These are phyloP conservation scores for Cochlearia excelsa DNA, from an alignment of 345 rosid species.

Conservation along the genomic window DNA sequence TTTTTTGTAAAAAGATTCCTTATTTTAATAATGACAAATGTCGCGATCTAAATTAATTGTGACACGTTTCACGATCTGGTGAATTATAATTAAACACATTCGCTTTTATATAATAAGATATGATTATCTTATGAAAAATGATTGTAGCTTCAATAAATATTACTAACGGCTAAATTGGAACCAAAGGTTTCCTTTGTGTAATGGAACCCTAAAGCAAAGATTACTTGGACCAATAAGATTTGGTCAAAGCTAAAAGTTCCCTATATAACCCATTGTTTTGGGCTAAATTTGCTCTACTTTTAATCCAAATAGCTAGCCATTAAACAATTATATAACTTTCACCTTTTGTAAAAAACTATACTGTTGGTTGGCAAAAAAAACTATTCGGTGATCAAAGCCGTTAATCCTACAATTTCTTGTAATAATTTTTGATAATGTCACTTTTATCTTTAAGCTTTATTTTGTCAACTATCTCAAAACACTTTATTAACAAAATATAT, in stretches of 20 bases:
- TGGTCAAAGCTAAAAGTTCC: conserved; percentile 28
- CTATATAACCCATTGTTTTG: conserved; percentile 21
- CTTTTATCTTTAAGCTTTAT: background rate
- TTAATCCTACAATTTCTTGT: background rate
- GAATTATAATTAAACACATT: no score
- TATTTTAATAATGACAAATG: no score
- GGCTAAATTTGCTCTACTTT: conserved; percentile 31
- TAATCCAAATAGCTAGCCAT: conserved; percentile 11
- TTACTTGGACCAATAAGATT: conserved; percentile 27
- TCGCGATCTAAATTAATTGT: no score
- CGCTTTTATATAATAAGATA: no score
- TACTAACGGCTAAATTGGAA: no score
- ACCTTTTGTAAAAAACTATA: background rate
- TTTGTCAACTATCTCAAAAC: background rate
- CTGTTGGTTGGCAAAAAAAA: background rate
- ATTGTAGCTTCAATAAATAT: no score
- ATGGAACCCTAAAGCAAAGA: conserved; percentile 22
- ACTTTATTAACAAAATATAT: conserved; percentile 1
- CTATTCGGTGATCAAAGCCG: conserved; percentile 10
- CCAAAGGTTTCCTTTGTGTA: conserved; percentile 9
- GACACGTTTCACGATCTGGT: no score
- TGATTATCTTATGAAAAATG: no score
- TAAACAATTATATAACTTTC: background rate
- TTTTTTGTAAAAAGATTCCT: no score
- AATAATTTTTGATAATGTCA: background rate